Evolutionary conservation across 2,329 filamentous ascomycete species (phyloP).

Genomic region (Fusarium lyarnte): DNA sequence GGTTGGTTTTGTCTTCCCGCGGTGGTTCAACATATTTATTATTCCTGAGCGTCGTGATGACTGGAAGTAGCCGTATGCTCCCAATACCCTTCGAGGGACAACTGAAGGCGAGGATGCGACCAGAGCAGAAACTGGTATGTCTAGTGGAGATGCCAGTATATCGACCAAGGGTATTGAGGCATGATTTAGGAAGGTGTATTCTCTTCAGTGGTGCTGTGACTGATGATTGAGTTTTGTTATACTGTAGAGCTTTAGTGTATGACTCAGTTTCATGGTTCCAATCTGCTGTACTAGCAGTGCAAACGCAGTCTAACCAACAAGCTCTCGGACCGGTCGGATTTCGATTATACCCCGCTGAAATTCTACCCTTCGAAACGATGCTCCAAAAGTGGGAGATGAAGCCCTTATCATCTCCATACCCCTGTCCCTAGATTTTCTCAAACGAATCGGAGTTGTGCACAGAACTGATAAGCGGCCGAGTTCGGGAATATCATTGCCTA

Average conservation of each 20-base stretch:
- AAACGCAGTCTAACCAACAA: not conserved
- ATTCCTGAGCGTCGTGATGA: not conserved
- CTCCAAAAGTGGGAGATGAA: not conserved
- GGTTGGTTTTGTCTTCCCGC: not conserved
- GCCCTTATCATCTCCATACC: not conserved
- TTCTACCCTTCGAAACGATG: not conserved
- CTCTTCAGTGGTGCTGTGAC: not conserved
- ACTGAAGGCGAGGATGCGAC: not conserved
- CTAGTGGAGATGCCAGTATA: not conserved
- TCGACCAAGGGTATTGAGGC: not conserved
- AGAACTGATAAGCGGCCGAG: not conserved
- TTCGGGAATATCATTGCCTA: not conserved
- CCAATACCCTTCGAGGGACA: not conserved
- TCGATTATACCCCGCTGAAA: too few relatives aligned
- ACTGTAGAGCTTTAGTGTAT: not conserved
- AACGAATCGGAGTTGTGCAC: not conserved
- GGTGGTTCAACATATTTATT: not conserved
- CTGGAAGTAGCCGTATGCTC: not conserved
- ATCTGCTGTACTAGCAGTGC: not conserved
- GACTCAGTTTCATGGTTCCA: not conserved
- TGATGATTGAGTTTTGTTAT: not conserved
- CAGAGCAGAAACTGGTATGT: not conserved
- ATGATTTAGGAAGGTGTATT: too few relatives aligned
- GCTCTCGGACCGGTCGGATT: not conserved
- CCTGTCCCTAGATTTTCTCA: fast-evolving